These are phyloP conservation scores for Silybum marianum DNA, from an alignment of 129 eudicot genomes.

Conservation along the genomic window DNA sequence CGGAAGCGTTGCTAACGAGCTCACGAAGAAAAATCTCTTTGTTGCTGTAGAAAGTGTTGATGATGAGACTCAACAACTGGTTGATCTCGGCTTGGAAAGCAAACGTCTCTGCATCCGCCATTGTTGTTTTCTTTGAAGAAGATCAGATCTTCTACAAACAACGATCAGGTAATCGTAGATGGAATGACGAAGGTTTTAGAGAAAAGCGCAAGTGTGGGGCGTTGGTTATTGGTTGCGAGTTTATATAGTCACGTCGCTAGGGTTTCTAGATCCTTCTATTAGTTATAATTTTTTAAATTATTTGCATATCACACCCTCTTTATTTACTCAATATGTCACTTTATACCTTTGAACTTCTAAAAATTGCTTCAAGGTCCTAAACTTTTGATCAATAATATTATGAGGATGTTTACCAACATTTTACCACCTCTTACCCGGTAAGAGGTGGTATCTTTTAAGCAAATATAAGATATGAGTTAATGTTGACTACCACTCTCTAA, in stretches of 20 bases:
- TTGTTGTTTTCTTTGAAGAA: not conserved
- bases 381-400: too few relatives aligned
- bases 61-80: constrained; percentile 57
- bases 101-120: constrained; percentile 73
- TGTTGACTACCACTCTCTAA: not conserved
- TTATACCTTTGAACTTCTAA: not conserved
- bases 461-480: not conserved
- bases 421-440: not conserved
- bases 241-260: constrained; percentile 30
- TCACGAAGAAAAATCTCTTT: constrained; percentile 74
- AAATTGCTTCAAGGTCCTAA: not conserved
- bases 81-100: constrained; percentile 77
- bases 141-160: not conserved
- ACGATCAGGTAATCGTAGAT: not conserved
- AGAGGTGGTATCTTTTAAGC: not conserved
- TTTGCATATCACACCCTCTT: not conserved
- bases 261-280: constrained; percentile 68
- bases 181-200: not conserved
- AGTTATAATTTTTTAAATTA: not conserved
- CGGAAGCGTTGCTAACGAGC: constrained; percentile 67
- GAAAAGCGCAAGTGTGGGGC: not conserved
- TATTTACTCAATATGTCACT: not conserved
- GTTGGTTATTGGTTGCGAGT: constrained; percentile 1
- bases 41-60: constrained; percentile 44
- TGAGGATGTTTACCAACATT: not conserved